Conservation (phyloP, 1,284 basidiomycete species). For the Xerocomus minutiporus region DNA sequence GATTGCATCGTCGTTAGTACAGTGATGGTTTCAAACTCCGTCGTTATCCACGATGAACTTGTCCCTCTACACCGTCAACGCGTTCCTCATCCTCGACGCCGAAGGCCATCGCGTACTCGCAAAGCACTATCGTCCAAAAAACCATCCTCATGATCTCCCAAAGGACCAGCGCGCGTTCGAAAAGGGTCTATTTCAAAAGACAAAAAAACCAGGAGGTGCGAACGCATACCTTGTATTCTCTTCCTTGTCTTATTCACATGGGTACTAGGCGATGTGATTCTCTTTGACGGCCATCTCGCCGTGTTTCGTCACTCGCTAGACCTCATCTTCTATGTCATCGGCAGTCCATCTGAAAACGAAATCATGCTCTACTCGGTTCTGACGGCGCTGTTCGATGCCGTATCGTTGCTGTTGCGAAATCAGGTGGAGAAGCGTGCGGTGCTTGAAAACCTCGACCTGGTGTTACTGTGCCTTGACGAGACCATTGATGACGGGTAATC, state of each 20-base stretch:
- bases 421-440: constrained; percentile 95
- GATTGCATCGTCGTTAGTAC: neutral
- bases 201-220: constrained; percentile 84
- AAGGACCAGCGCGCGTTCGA: constrained; percentile 97
- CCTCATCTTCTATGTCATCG: constrained; percentile 93
- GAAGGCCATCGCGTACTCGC: constrained; percentile 93
- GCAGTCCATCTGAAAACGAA: constrained; percentile 88
- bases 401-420: constrained; percentile 82
- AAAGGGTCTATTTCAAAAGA: constrained; percentile 94
- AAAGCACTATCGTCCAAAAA: constrained; percentile 88
- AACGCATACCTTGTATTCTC: constrained; percentile 11
- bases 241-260: constrained; percentile 1
- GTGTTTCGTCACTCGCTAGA: constrained; percentile 94
- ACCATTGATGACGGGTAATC: constrained; percentile 96
- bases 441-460: constrained; percentile 92
- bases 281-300: constrained; percentile 88
- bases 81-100: constrained; percentile 88
- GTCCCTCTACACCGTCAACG: constrained; percentile 80
- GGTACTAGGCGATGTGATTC: constrained; percentile 83
- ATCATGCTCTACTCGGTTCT: constrained; percentile 90
- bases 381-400: constrained; percentile 81
- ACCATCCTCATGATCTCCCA: constrained; percentile 54
- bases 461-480: constrained; percentile 92
- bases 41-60: constrained; percentile 51
- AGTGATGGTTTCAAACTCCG: constrained; percentile 20